Base-by-base conservation (phyloP, 2,329 filamentous ascomycete genomes). In the Hypomyces perniciosus region DNA sequence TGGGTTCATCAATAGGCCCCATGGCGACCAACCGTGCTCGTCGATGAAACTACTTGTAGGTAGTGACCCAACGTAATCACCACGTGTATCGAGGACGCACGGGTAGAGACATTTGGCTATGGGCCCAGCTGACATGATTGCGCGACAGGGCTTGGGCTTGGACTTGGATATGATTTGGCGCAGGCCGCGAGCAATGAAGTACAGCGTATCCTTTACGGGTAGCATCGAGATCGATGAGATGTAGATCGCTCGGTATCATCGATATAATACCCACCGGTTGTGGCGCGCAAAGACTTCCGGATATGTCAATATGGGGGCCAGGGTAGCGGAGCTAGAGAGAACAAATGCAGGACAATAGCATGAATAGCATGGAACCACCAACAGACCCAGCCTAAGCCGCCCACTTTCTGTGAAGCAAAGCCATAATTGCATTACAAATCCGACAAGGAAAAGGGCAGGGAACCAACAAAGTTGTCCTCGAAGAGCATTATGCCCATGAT, bases 91-190 rank as follows among this genome's bases (percentile, higher is more conserved):
- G 35, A 33, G 26, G 26, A 20, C 26, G 29, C 10, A 39, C 42
- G 48, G 48, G 48, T 44, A 50, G 13, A 48, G 46, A 39, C 48
- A 45, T 44, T 34, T 44, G 34, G 35, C 29, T 13, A 27, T 40
- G 13, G 42, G 33, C 30, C 42, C 34, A 40, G 48, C 29, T 50
- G 35, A 45, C 12, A 5, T 40, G 44, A 31, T 12, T 44, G 48
- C 33, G 34, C 34, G 42, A 45, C 35, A 20, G 20, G 20, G 3
- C 20, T 20, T 20, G 20, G 20, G 3, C 20, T 20, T 20, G 20
- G 20, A 20, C 20, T 20, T 20, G 20, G 20, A 20, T 20, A 20
- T 20, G 20, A 20, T 20, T 20, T 20, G 20, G 20, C 20, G 20
- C n/a, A n/a, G n/a, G n/a, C 20, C 20, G 20, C 20, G 20, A 20